Base-by-base conservation (phyloP, 345 rosid genomes). In the Laguncularia racemosa region DNA sequence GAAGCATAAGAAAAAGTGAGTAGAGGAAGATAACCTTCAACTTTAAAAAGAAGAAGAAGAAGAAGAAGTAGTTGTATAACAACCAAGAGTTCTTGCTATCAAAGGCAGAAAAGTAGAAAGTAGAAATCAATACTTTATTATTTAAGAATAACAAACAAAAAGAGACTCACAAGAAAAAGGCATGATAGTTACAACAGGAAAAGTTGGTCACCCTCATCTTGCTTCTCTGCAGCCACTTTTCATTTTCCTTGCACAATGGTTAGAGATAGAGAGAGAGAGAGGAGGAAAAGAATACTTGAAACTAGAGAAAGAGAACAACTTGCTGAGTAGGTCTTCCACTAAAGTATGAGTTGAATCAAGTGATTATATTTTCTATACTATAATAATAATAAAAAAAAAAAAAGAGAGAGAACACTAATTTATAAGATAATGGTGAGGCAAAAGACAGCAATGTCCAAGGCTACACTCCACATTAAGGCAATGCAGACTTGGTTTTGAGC, bases 241-340 rank as follows among this genome's bases (percentile, higher is more conserved):
- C 49, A 20, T 44, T 50, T 33, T 33, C 40, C 40, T 33, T 33
- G 10, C 40, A 33, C 40, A 33, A 33, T 7, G 4, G 9, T 33
- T 33, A 9, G 9, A 6, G 40, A 9, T 5, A 9, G 40, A 33
- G 40, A 6, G 11, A 33, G 40, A 33, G 40, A 23, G 28, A 20
- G 48, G 12, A 26, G 16, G 16, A 20, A 7, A 50, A 45, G 61
- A 73, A 66, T 63, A 52, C 72, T 57, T 70, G 49, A 61, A 57
- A 46, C 57, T 20, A 19, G 60, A 64, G 60, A 62, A 63, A 53
- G 58, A 47, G 52, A 58, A 57, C 62, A 66, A 60, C 67, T 56
- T 70, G 64, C 19, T 23, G 16, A 38, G 56, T 14, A 38, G 71
- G 70, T 55, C 40, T 62, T 51, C 48, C 60, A 13, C 21, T 16